Percentiles rank a stretch among this genome's conserved stretches.
These are phyloP conservation scores for Calonectria multiphialidica DNA, from an alignment of 2,329 filamentous ascomycete species.

Conservation along the genomic window DNA sequence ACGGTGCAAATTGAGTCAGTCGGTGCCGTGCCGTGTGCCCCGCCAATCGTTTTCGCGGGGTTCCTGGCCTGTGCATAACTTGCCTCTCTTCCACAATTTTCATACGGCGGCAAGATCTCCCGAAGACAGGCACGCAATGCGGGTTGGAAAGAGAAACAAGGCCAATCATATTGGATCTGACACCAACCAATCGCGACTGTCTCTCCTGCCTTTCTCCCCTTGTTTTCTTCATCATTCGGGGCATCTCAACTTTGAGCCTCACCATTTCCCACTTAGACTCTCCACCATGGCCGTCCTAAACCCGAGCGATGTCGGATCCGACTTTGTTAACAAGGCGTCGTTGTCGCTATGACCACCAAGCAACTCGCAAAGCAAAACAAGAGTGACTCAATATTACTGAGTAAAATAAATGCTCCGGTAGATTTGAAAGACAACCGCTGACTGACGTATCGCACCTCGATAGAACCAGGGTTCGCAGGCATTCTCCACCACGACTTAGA, in stretches of 20 bases:
- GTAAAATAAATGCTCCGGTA: neutral
- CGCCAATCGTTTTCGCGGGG: conserved; percentile 29
- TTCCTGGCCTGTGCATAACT: conserved; percentile 38
- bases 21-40: conserved; percentile 32
- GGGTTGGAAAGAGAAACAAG: neutral
- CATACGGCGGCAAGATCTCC: too few species aligned
- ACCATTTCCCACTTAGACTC: neutral
- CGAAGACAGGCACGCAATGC: neutral
- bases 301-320: conserved; percentile 26
- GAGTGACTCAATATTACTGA: neutral
- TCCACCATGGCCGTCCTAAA: conserved; percentile 16
- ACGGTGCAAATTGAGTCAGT: conserved; percentile 16
- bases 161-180: neutral
- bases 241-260: neutral
- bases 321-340: neutral
- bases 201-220: neutral
- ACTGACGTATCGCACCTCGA: neutral
- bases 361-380: neutral
- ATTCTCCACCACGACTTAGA: neutral
- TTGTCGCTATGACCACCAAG: neutral
- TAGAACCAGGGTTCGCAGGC: neutral
- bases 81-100: neutral
- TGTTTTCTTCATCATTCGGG: neutral
- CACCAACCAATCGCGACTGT: too few species aligned
- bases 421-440: neutral